Evolutionary conservation across 306 rosid species (phyloP), one percentile per base, ranked within the genome.

Genomic region (Quercus mongolica): DNA sequence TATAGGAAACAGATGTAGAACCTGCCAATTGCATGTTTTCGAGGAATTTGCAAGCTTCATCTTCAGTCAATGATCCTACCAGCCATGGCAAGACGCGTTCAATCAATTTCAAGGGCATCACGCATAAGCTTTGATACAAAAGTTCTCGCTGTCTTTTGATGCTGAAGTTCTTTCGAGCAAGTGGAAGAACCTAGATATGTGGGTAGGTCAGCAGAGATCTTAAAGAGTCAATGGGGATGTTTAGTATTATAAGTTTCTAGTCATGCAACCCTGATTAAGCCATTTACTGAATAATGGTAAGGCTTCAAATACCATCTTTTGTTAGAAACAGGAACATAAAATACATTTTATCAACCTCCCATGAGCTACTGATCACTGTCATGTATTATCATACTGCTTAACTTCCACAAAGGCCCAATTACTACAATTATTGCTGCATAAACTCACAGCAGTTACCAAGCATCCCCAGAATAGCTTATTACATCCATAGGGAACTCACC

Each of bases 21-120:
- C 99, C 99, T 93, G 99, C 99, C 74, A 84, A 88, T 77, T 90
- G 97, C 89, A 96, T 89, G 87, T 93, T 96, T 83, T 83, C 91
- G 54, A 96, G 85, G 87, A 96, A 78, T 85, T 84, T 87, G 76
- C 83, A 83, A 28, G 89, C 88, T 76, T 96, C 97, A 71, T 89
- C 97, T 86, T 93, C 94, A 25, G 91, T 86, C 86, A 90, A 85
- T 20, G 92, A 93, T 77, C 86, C 88, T 68, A 90, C 90, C 80
- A 96, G 90, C 99, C 99, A 96, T 73, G 99, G 93, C 69, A 96
- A 84, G 82, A 96, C 96, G 30, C 96, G 92, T 75, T 96, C 99
- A 77, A 96, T 96, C 86, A 96, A 82, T 84, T 93, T 96, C 82
- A 96, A 76, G 73, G 99, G 97, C 99, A 96, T 93, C 97, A 90